Conservation (phyloP, 805 yeast species). For the Scheffersomyces stipitis region DNA sequence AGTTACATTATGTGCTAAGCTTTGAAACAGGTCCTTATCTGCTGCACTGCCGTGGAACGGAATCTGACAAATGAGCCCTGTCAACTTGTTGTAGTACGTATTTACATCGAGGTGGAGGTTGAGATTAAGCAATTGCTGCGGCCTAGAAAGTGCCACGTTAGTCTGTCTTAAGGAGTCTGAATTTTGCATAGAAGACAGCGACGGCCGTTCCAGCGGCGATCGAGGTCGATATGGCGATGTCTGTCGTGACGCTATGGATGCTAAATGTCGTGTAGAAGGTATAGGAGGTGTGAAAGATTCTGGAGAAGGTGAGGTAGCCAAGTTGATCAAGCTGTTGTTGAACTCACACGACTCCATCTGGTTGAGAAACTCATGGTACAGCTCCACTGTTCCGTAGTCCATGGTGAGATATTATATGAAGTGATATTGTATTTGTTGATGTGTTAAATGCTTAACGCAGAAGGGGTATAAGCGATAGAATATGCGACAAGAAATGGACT, state of each 20-base stretch:
- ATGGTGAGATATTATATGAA: constrained; percentile 1
- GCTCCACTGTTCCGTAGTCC: constrained; percentile 16
- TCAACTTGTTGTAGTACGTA: constrained; percentile 6
- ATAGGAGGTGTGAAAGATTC: neutral
- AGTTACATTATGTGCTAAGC: neutral
- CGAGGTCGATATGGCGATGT: too few species aligned
- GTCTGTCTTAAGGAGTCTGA: too few species aligned
- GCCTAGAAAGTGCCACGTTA: neutral
- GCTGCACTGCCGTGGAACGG: neutral
- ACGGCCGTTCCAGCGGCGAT: too few species aligned
- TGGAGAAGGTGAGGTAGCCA: neutral
- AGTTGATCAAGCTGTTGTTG: constrained; percentile 11
- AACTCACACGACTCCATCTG: constrained; percentile 20
- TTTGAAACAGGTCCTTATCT: neutral
- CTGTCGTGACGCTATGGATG: neutral
- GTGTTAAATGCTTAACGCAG: too few species aligned
- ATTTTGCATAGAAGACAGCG: too few species aligned
- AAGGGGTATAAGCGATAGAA: too few species aligned
- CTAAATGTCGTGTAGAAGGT: neutral
- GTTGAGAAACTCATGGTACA: constrained; percentile 25
- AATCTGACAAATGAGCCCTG: neutral
- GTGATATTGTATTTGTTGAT: too few species aligned
- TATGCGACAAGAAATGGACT: too few species aligned
- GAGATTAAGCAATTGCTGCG: constrained; percentile 5
- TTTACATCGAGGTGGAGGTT: constrained; percentile 8